A percentile compares a stretch with the other conserved stretches of the same genome.
Conservation (phyloP, 2,329 filamentous ascomycete genomes). For the Didymosphaeria variabile region DNA sequence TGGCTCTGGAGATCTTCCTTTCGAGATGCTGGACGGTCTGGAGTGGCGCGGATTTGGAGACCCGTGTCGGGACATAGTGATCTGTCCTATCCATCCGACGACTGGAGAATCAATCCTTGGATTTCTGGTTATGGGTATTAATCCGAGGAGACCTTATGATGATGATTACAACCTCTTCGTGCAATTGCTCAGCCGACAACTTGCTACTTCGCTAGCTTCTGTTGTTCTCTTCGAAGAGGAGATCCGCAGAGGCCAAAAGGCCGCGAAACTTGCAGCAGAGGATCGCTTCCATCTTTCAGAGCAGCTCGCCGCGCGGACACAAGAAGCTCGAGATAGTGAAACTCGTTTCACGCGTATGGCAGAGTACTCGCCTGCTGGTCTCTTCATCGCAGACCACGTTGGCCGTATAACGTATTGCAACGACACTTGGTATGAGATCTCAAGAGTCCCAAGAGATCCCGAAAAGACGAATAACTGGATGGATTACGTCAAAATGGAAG, state of each 20-base stretch:
- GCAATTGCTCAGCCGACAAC: conserved; percentile 75
- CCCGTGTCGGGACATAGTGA: conserved; percentile 73
- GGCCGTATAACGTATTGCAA: conserved; percentile 83
- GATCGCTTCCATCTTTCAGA: conserved; percentile 81
- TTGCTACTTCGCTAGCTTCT: conserved; percentile 81
- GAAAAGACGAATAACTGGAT: conserved; percentile 74
- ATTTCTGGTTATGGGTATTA: conserved; percentile 80
- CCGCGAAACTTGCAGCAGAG: conserved; percentile 76
- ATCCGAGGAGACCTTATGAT: conserved; percentile 80
- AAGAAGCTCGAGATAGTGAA: conserved; percentile 69
- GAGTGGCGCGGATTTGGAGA: conserved; percentile 77
- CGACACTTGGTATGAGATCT: conserved; percentile 76
- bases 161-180: conserved; percentile 83
- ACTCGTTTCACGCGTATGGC: conserved; percentile 85
- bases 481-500: conserved; percentile 73
- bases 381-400: conserved; percentile 80
- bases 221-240: conserved; percentile 86
- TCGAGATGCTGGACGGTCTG: conserved; percentile 71
- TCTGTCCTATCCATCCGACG: conserved; percentile 82
- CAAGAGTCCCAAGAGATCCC: conserved; percentile 68
- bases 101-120: conserved; percentile 77
- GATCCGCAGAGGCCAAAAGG: conserved; percentile 76
- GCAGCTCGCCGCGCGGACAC: conserved; percentile 71
- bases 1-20: conserved; percentile 72
- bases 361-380: conserved; percentile 82